phyloP scores from a whole-genome alignment of 164 flowering plant species.

The Cinnamomum micranthum region DNA sequence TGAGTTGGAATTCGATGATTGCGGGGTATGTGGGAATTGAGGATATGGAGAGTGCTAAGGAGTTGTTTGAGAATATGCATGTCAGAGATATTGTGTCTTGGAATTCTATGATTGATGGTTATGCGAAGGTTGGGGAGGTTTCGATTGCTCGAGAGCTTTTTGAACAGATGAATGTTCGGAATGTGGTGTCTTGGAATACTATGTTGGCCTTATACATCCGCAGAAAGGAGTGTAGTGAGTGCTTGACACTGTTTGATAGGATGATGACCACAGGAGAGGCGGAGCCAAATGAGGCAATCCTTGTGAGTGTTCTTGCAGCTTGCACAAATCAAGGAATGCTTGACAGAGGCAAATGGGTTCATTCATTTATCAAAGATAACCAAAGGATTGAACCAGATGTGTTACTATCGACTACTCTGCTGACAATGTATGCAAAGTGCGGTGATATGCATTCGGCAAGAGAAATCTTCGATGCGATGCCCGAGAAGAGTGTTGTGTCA shows the following conservation, averaged over 20 bases:
- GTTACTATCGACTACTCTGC: conserved; percentile 52
- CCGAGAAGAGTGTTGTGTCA: conserved; percentile 52
- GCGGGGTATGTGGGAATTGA: conserved; percentile 37
- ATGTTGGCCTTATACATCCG: conserved; percentile 49
- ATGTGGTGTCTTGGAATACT: conserved; percentile 61
- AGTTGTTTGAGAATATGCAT: conserved; percentile 42
- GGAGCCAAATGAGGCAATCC: conserved; percentile 58
- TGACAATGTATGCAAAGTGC: conserved; percentile 76
- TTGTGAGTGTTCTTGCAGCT: conserved; percentile 58
- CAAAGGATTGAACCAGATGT: conserved; percentile 36
- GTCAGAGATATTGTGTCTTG: conserved; percentile 47
- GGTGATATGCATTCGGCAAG: conserved; percentile 53
- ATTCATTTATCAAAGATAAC: conserved; percentile 36
- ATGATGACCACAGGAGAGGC: conserved; percentile 38
- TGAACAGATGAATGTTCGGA: conserved; percentile 39
- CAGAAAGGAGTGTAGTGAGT: conserved; percentile 33
- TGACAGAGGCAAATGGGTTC: conserved; percentile 52
- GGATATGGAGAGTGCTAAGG: conserved; percentile 35
- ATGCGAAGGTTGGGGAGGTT: conserved; percentile 37
- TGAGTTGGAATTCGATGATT: conserved; percentile 57
- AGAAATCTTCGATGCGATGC: conserved; percentile 55
- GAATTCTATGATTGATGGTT: conserved; percentile 70
- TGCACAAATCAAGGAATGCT: conserved; percentile 50
- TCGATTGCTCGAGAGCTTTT: conserved; percentile 34
- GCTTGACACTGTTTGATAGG: conserved; percentile 48